Conservation (phyloP, 108 stramenopile genomes). For the Nitzschia inconspicua region DNA sequence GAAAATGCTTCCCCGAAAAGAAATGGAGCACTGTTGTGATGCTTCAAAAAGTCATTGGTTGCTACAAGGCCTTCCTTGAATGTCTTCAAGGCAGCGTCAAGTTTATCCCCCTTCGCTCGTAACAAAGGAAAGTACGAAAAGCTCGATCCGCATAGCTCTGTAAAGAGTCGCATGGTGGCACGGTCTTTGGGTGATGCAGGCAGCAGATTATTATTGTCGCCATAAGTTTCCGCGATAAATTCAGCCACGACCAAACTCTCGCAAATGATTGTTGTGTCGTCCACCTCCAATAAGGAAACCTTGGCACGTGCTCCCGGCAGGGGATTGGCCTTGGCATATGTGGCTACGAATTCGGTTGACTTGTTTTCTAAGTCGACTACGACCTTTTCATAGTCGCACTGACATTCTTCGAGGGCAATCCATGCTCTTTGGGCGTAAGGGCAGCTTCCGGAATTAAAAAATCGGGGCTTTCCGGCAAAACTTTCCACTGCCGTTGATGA, state of each 20-base stretch:
- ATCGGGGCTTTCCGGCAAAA: background rate
- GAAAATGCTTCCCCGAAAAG: slow-evolving; percentile 20
- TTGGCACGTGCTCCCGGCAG: slow-evolving; percentile 14
- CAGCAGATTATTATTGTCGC: background rate
- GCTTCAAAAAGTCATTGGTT: slow-evolving; percentile 7
- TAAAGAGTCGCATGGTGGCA: slow-evolving; percentile 15
- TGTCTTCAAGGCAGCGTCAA: slow-evolving; percentile 3
- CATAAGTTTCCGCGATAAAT: slow-evolving; percentile 11
- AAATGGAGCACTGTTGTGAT: slow-evolving; percentile 5
- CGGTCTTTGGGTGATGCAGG: background rate
- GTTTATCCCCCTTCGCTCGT: slow-evolving; percentile 8
- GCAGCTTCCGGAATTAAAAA: slow-evolving; percentile 11
- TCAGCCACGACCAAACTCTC: slow-evolving; percentile 14
- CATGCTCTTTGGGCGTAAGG: slow-evolving; percentile 14
- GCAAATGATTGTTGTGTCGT: background rate
- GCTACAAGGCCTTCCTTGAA: slow-evolving; percentile 8
- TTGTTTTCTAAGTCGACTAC: slow-evolving; percentile 18
- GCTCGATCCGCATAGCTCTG: slow-evolving; percentile 18
- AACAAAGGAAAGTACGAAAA: slow-evolving; percentile 15
- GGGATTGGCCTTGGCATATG: slow-evolving; percentile 21
- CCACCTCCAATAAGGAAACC: slow-evolving; percentile 12
- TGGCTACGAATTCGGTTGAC: slow-evolving; percentile 5
- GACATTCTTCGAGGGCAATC: slow-evolving; percentile 21
- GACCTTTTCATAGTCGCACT: slow-evolving; percentile 1
- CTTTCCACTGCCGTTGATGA: background rate